Base-by-base conservation (phyloP, 148 eudicot species). In the Beta vulgaris region DNA sequence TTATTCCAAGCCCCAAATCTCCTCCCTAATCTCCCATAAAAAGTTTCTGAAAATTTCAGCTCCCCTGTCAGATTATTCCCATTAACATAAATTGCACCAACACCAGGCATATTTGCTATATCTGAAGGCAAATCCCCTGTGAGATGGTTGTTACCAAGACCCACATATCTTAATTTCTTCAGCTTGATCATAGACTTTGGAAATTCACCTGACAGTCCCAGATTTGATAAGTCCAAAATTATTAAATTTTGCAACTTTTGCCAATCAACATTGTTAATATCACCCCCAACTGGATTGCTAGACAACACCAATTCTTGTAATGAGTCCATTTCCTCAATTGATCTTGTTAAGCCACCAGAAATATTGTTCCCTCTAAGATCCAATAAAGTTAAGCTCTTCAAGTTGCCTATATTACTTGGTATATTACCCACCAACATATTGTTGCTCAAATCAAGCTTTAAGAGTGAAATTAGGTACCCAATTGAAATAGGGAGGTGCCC, bases 361-460 rank as follows among this genome's bases (percentile, higher is more conserved):
- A 95, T 73, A 43, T 68, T 87, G 75, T 95, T 95, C 73, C 78
- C 80, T 31, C 96, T 84, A 46, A 95, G 80, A 76, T 95, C 99
- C 74, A 95, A 63, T 10, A 95, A 84, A 40, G 94, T 92, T 29
- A 95, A 58, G 43, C 82, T 84, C 84, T 85, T 89, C 71, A 95
- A 26, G 32, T 81, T 84, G 6, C 83, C 83, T 55, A 95, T 55
- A 57, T 82, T 78, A 25, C 36, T 34, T 26, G 97, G 92, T 68
- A 95, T 86, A 53, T 43, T 54, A 5, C 97, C 99, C 79, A 73
- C 76, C 25, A 95, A 43, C 61, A 74, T 73, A 68, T 95, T 95
- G 82, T 83, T 70, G 79, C 97, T 92, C 62, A 92, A 79, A 81
- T 95, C 99, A 61, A 95, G 97, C 85, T 95, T 95, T 14, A 95